phyloP scores from a whole-genome alignment of 208 protist species.

The Tritrichomonas musculus region DNA sequence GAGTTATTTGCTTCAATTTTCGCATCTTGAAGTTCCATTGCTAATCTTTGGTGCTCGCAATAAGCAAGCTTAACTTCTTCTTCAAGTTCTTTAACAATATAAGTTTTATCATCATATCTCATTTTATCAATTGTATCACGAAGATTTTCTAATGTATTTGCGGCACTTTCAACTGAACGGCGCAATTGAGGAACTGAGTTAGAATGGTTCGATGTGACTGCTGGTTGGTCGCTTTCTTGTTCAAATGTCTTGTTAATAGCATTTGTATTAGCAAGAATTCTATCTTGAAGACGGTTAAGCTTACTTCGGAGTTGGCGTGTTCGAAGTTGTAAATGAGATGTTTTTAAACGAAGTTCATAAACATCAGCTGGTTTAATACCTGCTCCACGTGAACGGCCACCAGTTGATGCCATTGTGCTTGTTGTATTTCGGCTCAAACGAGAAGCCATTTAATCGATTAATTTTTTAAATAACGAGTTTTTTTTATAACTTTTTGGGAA shows the following conservation, averaged over 20 bases:
- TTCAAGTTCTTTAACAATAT: neutral
- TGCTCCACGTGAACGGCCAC: too few species aligned
- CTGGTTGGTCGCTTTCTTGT: neutral
- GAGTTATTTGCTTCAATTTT: neutral
- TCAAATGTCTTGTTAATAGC: neutral
- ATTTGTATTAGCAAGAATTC: neutral
- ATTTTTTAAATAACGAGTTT: too few species aligned
- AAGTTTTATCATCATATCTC: neutral
- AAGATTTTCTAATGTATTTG: neutral
- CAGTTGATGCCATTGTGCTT: too few species aligned
- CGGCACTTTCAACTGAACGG: neutral
- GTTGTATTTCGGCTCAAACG: too few species aligned
- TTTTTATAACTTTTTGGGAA: too few species aligned
- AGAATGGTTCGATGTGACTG: neutral
- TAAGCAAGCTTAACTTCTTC: neutral
- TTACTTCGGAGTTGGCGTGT: neutral
- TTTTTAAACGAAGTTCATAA: neutral
- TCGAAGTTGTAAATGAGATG: neutral
- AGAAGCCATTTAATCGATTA: too few species aligned
- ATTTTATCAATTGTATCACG: neutral
- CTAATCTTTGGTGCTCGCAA: neutral
- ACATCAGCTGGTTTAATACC: slow-evolving; percentile 21
- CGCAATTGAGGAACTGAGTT: neutral
- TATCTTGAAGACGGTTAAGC: neutral
- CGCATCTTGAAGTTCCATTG: neutral